Conservation (phyloP, 371 early-diverging fungal species). For the Capniomyces stellatus region DNA sequence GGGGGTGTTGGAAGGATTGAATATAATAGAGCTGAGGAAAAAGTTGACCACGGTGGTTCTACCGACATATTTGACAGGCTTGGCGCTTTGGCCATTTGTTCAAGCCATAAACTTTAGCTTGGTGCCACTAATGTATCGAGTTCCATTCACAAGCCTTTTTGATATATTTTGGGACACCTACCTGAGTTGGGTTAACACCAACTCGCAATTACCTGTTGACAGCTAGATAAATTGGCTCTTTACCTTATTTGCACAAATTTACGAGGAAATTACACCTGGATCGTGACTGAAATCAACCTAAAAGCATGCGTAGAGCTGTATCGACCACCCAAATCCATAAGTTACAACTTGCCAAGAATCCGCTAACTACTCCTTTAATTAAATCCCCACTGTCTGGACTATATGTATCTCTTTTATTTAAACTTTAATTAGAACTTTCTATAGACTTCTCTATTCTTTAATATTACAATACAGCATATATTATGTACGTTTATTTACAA, state of each 20-base stretch:
- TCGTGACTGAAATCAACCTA: background rate
- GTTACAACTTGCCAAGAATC: background rate
- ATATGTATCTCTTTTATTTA: too few relatives aligned
- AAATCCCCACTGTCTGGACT: too few relatives aligned
- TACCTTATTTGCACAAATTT: background rate
- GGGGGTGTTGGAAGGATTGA: slow-evolving; percentile 22
- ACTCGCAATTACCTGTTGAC: background rate
- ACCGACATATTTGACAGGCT: slow-evolving; percentile 37
- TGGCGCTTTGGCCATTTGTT: slow-evolving; percentile 62
- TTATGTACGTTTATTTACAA: too few relatives aligned
- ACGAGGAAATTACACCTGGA: background rate
- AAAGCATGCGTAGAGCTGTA: background rate
- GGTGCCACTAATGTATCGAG: slow-evolving; percentile 50
- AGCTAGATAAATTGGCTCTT: background rate
- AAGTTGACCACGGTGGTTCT: slow-evolving; percentile 9
- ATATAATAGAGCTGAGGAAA: slow-evolving; percentile 8
- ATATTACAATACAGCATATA: too few relatives aligned
- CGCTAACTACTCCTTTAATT: background rate
- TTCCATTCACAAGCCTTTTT: slow-evolving; percentile 54
- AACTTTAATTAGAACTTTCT: too few relatives aligned
- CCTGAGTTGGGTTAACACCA: slow-evolving; percentile 49
- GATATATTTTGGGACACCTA: slow-evolving; percentile 69
- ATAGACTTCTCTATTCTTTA: too few relatives aligned
- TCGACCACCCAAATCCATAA: too few relatives aligned
- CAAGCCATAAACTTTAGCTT: slow-evolving; percentile 63